Conservation (phyloP, 306 rosid genomes). For the Casuarina cunninghamiana region DNA sequence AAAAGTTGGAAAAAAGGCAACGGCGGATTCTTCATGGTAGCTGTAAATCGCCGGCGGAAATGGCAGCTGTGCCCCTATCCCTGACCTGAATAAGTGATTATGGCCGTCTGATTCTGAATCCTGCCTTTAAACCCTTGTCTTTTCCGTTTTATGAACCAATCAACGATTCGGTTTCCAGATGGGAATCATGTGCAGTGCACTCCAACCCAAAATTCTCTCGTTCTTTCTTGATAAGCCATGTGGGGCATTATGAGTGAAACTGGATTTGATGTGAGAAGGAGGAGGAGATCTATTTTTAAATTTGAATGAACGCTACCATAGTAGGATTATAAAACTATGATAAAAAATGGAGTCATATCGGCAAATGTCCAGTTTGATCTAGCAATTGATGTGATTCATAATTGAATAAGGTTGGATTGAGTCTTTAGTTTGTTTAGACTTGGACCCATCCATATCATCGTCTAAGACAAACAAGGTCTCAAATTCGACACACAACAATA, state of each 20-base stretch:
- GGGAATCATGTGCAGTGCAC: background rate
- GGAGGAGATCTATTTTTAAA: too few relatives aligned
- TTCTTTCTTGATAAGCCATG: background rate
- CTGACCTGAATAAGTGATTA: background rate
- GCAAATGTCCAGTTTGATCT: too few relatives aligned
- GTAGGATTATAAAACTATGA: too few relatives aligned
- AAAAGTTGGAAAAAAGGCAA: constrained; percentile 5
- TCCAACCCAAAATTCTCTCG: too few relatives aligned
- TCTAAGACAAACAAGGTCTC: too few relatives aligned
- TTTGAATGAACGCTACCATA: too few relatives aligned
- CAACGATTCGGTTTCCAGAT: background rate
- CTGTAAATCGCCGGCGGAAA: background rate
- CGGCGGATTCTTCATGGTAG: background rate
- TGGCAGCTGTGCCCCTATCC: background rate
- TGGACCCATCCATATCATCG: too few relatives aligned
- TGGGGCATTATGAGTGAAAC: background rate
- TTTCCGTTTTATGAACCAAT: background rate
- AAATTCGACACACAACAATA: too few relatives aligned
- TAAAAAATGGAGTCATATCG: too few relatives aligned
- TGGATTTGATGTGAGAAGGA: background rate
- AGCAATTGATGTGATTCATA: too few relatives aligned
- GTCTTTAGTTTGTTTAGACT: too few relatives aligned
- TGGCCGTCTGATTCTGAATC: background rate
- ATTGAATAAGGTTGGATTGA: too few relatives aligned
- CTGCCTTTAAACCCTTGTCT: background rate